Conservation (phyloP, 768 basidiomycete species). For the Sporobolomyces phaffii region DNA sequence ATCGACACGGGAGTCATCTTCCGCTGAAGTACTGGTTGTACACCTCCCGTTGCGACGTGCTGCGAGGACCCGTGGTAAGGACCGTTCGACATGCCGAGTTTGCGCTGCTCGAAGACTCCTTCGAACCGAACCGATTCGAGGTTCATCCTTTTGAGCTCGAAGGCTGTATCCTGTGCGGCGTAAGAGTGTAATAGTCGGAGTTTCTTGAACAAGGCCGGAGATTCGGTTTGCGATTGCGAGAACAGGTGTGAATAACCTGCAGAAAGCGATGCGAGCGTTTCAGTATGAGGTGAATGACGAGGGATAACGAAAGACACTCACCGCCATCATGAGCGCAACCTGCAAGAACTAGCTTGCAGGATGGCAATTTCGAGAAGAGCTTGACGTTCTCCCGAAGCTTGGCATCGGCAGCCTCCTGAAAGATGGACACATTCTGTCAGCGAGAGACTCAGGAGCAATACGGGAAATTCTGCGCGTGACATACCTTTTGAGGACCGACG, state of each 20-base stretch:
- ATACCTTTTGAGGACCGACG: conserved; percentile 23
- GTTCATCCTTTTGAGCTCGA: conserved; percentile 31
- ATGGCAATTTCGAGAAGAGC: conserved; percentile 19
- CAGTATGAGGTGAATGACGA: too few species aligned
- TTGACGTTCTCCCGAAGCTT: conserved; percentile 19
- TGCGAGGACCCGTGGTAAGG: neutral
- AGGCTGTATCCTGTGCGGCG: conserved; percentile 1
- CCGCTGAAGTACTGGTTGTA: neutral
- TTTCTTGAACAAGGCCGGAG: conserved; percentile 8
- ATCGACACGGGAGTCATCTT: neutral
- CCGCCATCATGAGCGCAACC: conserved; percentile 32
- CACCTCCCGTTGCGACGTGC: neutral
- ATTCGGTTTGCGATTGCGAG: conserved; percentile 13
- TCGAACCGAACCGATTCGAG: conserved; percentile 14
- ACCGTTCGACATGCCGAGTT: conserved; percentile 7
- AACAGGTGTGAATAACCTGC: conserved; percentile 30
- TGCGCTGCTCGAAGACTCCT: conserved; percentile 23
- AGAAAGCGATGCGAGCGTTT: too few species aligned
- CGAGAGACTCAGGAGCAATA: neutral
- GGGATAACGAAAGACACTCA: neutral
- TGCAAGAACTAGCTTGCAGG: conserved; percentile 34
- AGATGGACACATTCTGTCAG: neutral
- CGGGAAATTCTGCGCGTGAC: neutral
- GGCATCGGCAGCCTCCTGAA: conserved; percentile 30
- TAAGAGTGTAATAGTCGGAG: conserved; percentile 24